Evolutionary conservation across 176 grass and related monocot species (phyloP), one percentile per base, ranked within the genome.

Genomic region (Stipa capillata): DNA sequence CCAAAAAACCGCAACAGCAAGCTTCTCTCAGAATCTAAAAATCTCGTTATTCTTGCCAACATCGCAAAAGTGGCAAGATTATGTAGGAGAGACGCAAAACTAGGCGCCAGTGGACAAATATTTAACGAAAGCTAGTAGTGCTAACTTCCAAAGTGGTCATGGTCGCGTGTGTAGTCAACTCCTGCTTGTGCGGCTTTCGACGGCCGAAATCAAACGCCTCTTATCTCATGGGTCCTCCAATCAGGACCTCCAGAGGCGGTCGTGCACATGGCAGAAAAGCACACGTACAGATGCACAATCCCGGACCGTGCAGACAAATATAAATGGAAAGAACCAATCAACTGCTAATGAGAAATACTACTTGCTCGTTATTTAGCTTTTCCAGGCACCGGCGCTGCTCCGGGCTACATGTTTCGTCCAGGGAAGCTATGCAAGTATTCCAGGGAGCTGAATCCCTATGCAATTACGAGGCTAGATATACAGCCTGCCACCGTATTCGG

Each of bases 161-260:
- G 31, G 12, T 68, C 29, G n/a, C n/a, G n/a, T n/a, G n/a, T n/a
- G 14, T 66, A 55, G 59, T 80, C 69, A 74, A 49, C 84, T 79
- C 74, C 74, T 86, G 21, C 59, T 76, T 52, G 61, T 51, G 60
- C 61, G 70, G 77, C 69, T 86, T 86, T 80, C 33, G n/a, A 60
- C 51, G 73, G 51, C 21, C 40, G 49, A 54, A 75, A 65, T 53
- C 72, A 65, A 32, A 54, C 24, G 24, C 33, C 33, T 66, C 35
- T 76, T 9, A 31, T 76, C 36, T 53, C 28, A 27, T 36, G 36
- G 49, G 74, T 58, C 59, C 21, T 37, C 49, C 77, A 74, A 80
- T 85, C 20, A 80, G n/a, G 58, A 5, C 37, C 48, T 49, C 82
- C 39, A 11, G 11, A 32, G 9, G 40, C 31, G 73, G 49, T 78